Conservation (phyloP, 495 filamentous ascomycete genomes). For the Schizothecium vesticola region DNA sequence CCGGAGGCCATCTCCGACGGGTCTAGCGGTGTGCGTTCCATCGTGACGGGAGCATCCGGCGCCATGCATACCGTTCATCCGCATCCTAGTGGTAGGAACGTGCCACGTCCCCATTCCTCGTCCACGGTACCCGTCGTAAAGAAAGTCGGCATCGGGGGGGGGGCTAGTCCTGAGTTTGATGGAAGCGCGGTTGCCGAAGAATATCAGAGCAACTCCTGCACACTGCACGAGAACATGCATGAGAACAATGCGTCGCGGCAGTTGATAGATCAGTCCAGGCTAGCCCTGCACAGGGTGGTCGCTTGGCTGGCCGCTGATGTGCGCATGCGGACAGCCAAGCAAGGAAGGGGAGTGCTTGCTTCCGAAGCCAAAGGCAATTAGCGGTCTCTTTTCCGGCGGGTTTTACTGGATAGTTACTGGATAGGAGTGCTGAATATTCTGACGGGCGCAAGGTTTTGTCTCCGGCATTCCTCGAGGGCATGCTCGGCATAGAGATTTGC, state of each 20-base stretch:
- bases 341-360: not conserved
- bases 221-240: not conserved
- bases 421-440: not conserved
- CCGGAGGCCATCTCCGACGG: not conserved
- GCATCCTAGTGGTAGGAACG: not conserved
- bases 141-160: not conserved
- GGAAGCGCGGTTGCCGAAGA: not conserved
- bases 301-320: not conserved
- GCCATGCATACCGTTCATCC: not conserved
- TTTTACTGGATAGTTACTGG: not conserved
- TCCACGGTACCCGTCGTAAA: not conserved
- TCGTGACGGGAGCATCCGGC: not conserved
- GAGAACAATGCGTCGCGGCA: not conserved
- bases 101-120: not conserved
- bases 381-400: not conserved
- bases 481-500: not conserved
- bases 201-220: not conserved
- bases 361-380: not conserved
- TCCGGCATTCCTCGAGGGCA: not conserved
- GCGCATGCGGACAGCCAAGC: not conserved
- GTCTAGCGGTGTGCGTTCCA: not conserved
- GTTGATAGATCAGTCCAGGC: not conserved
- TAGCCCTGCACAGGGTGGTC: not conserved
- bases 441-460: not conserved
- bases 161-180: not conserved